Conservation (phyloP, 2,329 filamentous ascomycete species). For the Rasamsonia emersonii region DNA sequence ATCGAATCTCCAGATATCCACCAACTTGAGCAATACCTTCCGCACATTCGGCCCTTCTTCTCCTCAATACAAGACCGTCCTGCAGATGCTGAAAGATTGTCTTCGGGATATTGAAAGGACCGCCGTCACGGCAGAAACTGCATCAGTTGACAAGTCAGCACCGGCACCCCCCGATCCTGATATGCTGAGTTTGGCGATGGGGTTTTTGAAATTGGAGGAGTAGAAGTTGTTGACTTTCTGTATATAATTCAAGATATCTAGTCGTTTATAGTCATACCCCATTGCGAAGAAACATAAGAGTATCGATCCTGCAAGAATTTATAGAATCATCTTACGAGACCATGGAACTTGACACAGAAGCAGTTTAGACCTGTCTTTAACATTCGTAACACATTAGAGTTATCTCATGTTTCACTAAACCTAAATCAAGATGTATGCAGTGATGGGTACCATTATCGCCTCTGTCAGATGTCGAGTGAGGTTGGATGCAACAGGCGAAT, state of each 20-base stretch:
- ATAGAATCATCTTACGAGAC: too few species aligned
- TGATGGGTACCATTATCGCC: too few species aligned
- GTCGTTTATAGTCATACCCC: background rate
- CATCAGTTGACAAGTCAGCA: slow-evolving; percentile 3
- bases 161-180: slow-evolving; percentile 16
- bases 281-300: too few species aligned
- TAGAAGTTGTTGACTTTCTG: background rate
- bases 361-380: too few species aligned
- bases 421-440: too few species aligned
- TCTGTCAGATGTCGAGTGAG: too few species aligned
- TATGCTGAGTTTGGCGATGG: slow-evolving; percentile 25
- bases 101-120: slow-evolving; percentile 19
- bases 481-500: too few species aligned
- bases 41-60: slow-evolving; percentile 31
- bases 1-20: slow-evolving; percentile 25
- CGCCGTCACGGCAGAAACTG: background rate
- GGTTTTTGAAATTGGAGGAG: slow-evolving; percentile 20
- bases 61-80: slow-evolving; percentile 27
- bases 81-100: slow-evolving; percentile 26
- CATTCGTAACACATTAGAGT: too few species aligned
- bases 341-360: too few species aligned
- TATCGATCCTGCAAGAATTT: too few species aligned
- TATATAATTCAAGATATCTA: slow-evolving; percentile 1
- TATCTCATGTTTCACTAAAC: too few species aligned
- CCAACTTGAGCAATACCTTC: slow-evolving; percentile 33